Evolutionary conservation across 2,329 filamentous ascomycete species (phyloP), one percentile per base, ranked within the genome.

Genomic region (Talaromyces atroroseus): DNA sequence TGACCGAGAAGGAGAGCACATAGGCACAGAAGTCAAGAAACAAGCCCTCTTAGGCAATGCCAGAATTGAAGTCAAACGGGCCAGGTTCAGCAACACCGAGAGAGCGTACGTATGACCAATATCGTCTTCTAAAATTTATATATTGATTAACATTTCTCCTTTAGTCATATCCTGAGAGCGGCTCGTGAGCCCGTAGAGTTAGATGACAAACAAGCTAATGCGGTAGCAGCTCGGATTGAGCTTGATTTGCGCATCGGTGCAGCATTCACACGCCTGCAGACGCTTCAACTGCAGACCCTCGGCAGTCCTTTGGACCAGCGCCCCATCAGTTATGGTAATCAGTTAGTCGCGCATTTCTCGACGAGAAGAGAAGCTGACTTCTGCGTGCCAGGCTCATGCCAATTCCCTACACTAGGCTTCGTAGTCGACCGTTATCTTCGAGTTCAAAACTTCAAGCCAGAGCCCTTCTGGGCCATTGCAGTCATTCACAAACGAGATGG

Each of bases 1-100:
- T 73, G 94, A 99, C 78, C 85, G 92, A 55, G 94, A 99, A 78
- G 94, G 94, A 36, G 94, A 99, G 71, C 89, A 97, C 68, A 99
- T 99, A 63, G 94, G 94, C 6, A 82, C 88, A 40, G 92, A 99
- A 71, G 92, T 99, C 59, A 86, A 90, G 46, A 82, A 88, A 52
- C 87, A 92, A 58, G 94, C 94, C 5, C 77, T 80, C 48, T 84
- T 85, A 65, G 86, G 83, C 10, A 97, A 96, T 61, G 73, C 80
- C 10, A 77, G 78, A 1, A 85, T 99, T 44, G 80, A 90, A 59
- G 83, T 96, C 57, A 94, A 90, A 67, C 82, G 94, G 64, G 94
- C 94, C 14, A 87, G 80, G 59, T 99, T 99, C 74, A 97, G 90
- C 77, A 99, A 99, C 69, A 92, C 96, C 32, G 94, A 99, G 72